Percentiles rank a stretch among this genome's conserved stretches.
Evolutionary conservation across 2,329 filamentous ascomycete species (phyloP).

Genomic region (Apiospora phragmitis): DNA sequence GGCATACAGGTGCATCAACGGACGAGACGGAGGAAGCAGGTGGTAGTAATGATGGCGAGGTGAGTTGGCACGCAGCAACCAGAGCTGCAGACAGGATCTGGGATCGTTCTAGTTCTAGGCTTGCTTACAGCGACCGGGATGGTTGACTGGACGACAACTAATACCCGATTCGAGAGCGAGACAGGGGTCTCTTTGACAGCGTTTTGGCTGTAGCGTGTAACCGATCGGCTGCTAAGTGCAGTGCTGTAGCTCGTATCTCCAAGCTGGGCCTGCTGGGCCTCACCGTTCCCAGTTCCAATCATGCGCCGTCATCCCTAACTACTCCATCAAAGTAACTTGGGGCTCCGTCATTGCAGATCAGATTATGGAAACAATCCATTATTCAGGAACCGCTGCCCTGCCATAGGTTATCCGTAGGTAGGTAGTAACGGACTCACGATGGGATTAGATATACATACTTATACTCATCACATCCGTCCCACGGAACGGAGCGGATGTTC

Average conservation of each 20-base stretch:
- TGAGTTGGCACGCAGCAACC: constrained; percentile 1
- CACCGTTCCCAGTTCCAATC: constrained; percentile 4
- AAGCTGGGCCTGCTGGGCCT: background rate
- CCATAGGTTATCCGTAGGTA: background rate
- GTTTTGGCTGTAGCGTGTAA: background rate
- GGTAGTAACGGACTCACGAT: background rate
- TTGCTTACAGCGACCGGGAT: background rate
- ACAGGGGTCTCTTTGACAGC: background rate
- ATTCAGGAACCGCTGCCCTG: background rate
- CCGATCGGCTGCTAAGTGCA: background rate
- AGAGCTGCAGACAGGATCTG: background rate
- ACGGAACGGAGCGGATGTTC: background rate
- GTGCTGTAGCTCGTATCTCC: background rate
- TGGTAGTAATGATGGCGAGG: background rate
- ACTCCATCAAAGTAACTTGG: constrained; percentile 6
- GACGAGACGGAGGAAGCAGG: background rate
- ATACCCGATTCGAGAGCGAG: background rate
- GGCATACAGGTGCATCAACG: background rate
- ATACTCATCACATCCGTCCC: background rate
- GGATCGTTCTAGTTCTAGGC: background rate
- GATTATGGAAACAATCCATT: constrained; percentile 1
- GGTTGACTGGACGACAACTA: constrained; percentile 3
- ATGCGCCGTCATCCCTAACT: background rate
- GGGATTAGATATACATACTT: background rate
- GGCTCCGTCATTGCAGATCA: constrained; percentile 1